Evolutionary conservation across 192 early-diverging fungal species (phyloP).

Genomic region (Umbelopsis sp.): DNA sequence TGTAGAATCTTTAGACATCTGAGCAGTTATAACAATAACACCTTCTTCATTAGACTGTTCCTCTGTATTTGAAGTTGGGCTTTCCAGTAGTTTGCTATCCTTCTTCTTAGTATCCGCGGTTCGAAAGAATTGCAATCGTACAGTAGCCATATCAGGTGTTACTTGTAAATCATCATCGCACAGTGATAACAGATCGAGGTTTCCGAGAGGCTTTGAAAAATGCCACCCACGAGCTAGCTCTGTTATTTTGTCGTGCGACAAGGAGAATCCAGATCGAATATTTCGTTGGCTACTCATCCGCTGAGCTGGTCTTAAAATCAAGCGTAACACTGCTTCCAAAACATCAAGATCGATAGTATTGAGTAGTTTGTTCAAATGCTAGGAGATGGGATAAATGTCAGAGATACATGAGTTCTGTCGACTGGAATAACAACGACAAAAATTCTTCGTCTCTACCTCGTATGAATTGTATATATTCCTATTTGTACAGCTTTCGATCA

Average conservation of each 20-base stretch:
- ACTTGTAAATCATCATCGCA: constrained; percentile 40
- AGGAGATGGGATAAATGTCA: neutral
- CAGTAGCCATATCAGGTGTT: constrained; percentile 38
- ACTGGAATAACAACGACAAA: neutral
- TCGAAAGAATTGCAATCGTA: constrained; percentile 71
- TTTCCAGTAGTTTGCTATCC: constrained; percentile 14
- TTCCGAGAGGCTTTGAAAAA: constrained; percentile 43
- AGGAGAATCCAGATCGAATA: constrained; percentile 55
- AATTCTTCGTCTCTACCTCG: constrained; percentile 60
- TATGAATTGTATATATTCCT: constrained; percentile 91
- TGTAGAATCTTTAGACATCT: constrained; percentile 36
- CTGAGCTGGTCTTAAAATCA: constrained; percentile 88
- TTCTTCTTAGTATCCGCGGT: constrained; percentile 20
- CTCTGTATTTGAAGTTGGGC: neutral
- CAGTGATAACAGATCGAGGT: constrained; percentile 51
- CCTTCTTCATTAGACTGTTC: constrained; percentile 43
- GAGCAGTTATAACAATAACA: constrained; percentile 57
- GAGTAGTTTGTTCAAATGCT: constrained; percentile 84
- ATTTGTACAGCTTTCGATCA: constrained; percentile 96
- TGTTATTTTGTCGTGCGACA: constrained; percentile 57
- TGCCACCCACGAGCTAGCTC: constrained; percentile 68
- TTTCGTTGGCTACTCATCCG: constrained; percentile 84
- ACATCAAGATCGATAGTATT: constrained; percentile 80
- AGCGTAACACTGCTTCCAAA: constrained; percentile 72
- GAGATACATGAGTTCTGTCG: neutral